Base-by-base conservation (phyloP, 129 eudicot species). In the Pulicaria dysenterica region DNA sequence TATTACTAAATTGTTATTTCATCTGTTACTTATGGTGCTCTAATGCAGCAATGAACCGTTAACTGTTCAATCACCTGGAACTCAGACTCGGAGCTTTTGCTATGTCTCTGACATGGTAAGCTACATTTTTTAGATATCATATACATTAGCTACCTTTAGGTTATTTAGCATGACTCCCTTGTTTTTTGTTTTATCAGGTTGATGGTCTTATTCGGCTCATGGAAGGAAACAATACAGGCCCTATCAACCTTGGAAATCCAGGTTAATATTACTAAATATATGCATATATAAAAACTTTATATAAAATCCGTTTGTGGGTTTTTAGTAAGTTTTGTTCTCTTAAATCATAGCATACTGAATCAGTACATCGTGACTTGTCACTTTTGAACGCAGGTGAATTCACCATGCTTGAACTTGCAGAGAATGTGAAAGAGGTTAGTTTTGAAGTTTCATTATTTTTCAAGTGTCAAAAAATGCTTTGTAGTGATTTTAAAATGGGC, bases 1-100 rank as follows among this genome's bases (percentile, higher is more conserved):
- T n/a, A 11, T 39, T 64, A 49, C 59, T 10, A 14, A 44, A 43
- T 36, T 34, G 16, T 1, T 58, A 5, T 43, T 43, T 42, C 42
- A 19, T 58, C 57, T 10, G 14, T 42, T 16, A 43, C 5, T 24
- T 7, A 9, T 37, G 62, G 15, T 17, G 19, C 34, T 37, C 46
- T 64, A 9, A 51, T 77, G 72, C 89, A 94, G 98, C 13, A 83
- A 85, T 48, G 97, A 94, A 38, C 78, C 97, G 14, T 65, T 94
- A 77, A 94, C 98, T 13, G 98, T 94, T 80, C 98, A 94, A 77
- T 73, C 88, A 50, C 98, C 98, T 57, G 98, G 98, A 47, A 90
- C 97, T 15, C 98, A 94, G 74, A 94, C 98, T 65, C 85, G 98
- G 53, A 94, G 98, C 82, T 94, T 94, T 77, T 94, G 98, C 77